A percentile compares a stretch with the other conserved stretches of the same genome.
phyloP scores from a whole-genome alignment of 177 flowering plant species.

The Vitis hybrid region DNA sequence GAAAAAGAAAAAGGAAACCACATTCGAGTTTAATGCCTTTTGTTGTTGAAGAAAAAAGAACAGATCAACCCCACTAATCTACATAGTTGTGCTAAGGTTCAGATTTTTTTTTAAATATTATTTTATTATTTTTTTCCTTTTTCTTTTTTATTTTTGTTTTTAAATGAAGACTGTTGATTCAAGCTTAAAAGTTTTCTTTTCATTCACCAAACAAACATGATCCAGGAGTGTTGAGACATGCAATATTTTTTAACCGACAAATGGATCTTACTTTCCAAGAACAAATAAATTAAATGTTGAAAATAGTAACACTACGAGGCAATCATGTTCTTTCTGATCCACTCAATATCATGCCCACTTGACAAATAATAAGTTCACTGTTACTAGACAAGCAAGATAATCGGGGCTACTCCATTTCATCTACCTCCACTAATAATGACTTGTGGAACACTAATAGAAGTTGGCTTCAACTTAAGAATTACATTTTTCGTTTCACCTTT shows the following conservation, averaged over 20 bases:
- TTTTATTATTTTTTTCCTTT: too few species aligned
- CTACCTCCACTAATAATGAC: not conserved
- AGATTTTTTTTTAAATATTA: too few species aligned
- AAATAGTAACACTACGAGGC: not conserved
- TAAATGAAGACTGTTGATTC: too few species aligned
- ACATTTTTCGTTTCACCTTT: not conserved
- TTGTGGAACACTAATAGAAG: not conserved
- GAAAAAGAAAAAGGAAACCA: too few species aligned
- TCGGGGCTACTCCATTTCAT: not conserved
- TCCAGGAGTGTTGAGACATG: not conserved
- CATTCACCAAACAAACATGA: too few species aligned
- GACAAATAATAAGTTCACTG: too few species aligned
- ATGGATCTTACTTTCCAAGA: not conserved
- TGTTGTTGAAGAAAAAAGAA: too few species aligned
- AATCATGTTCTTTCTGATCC: not conserved
- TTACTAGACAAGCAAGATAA: not conserved
- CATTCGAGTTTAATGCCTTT: too few species aligned
- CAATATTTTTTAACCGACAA: not conserved
- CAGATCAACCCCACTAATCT: too few species aligned
- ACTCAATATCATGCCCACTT: too few species aligned
- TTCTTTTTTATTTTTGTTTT: too few species aligned
- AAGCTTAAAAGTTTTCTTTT: not conserved
- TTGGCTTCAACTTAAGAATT: not conserved
- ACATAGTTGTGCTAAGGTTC: too few species aligned
- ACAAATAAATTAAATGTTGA: not conserved